These are phyloP conservation scores for Inga oerstediana DNA, from an alignment of 306 rosid genomes.

Conservation along the genomic window DNA sequence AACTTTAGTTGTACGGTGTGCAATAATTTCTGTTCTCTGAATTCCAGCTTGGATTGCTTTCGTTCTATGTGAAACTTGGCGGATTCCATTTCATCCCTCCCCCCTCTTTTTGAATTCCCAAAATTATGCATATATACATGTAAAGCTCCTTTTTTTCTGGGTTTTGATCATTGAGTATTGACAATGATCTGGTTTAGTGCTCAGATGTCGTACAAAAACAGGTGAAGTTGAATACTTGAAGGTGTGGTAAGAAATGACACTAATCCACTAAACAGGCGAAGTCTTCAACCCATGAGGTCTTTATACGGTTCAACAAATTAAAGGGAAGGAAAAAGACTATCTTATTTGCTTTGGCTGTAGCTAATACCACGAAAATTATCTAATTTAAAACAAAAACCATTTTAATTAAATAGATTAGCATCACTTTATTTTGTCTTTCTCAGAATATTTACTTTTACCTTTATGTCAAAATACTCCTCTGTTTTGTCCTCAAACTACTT, in stretches of 20 bases:
- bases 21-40: conserved; percentile 18
- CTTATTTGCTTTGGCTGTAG: background rate
- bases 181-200: background rate
- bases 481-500: no score
- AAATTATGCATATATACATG: background rate
- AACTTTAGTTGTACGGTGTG: background rate
- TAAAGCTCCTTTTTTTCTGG: background rate
- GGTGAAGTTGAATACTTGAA: background rate
- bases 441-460: no score
- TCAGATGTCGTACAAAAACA: background rate
- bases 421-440: no score
- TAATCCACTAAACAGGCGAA: background rate
- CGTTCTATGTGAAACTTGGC: conserved; percentile 18
- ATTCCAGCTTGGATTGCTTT: conserved; percentile 39
- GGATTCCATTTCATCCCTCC: conserved; percentile 4
- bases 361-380: background rate
- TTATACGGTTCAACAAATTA: no score
- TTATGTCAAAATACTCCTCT: background rate
- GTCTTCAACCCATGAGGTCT: background rate
- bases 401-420: no score
- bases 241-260: no score
- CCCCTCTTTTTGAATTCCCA: conserved; percentile 10
- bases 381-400: no score
- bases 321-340: background rate
- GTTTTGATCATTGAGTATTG: background rate